A percentile compares a stretch with the other conserved stretches of the same genome.
Conservation (phyloP, 441 rosid species). For the Francoa sonchifolia region DNA sequence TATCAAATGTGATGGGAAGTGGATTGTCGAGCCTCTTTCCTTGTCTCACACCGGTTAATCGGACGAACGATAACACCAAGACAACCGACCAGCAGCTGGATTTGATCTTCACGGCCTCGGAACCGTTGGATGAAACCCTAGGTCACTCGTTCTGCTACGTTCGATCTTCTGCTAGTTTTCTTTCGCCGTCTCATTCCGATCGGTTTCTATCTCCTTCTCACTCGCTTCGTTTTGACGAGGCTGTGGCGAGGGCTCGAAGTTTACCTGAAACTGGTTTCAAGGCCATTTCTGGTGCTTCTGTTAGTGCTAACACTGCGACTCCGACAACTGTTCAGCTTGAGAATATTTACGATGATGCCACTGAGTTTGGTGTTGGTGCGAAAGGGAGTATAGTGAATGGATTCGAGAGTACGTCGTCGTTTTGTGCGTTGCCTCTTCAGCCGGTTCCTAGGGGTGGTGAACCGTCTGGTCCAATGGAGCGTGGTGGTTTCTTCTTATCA, state of each 20-base stretch:
- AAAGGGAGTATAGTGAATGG: conserved; percentile 44
- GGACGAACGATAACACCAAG: conserved; percentile 16
- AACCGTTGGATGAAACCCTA: conserved; percentile 76
- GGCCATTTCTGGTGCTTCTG: conserved; percentile 86
- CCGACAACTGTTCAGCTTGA: conserved; percentile 77
- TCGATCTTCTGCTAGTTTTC: conserved; percentile 68
- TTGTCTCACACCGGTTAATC: conserved; percentile 49
- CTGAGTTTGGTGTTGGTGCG: conserved; percentile 41
- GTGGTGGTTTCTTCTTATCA: conserved; percentile 54
- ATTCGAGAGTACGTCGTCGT: conserved; percentile 85
- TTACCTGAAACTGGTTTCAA: conserved; percentile 43
- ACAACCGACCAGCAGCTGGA: conserved; percentile 20
- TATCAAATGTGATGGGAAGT: conserved; percentile 95
- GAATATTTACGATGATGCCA: conserved; percentile 65
- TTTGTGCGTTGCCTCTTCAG: conserved; percentile 76
- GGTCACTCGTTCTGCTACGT: conserved; percentile 90
- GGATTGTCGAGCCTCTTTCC: conserved; percentile 69
- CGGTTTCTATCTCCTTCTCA: conserved; percentile 73
- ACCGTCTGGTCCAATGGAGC: conserved; percentile 29
- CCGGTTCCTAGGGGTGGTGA: conserved; percentile 62
- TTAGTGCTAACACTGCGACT: conserved; percentile 73
- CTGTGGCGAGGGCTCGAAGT: conserved; percentile 20
- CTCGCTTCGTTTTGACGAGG: conserved; percentile 65
- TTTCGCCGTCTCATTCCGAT: conserved; percentile 66
- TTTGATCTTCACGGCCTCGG: conserved; percentile 36